Evolutionary conservation across 208 protist genomes (phyloP).

Genomic region (Novymonas esmeraldas): DNA sequence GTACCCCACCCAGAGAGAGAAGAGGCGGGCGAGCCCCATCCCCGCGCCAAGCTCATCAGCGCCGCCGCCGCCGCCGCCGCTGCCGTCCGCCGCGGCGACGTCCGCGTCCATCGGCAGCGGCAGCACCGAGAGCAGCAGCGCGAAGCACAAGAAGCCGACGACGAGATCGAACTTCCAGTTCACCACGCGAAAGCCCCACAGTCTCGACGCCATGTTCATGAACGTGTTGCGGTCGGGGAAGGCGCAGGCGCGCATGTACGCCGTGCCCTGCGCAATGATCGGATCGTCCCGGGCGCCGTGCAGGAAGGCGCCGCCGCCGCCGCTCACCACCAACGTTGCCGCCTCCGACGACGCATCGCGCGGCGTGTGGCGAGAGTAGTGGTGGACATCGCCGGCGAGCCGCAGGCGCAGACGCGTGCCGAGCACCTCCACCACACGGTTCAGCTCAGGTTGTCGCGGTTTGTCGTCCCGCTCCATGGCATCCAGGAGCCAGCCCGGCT

Average conservation of each 20-base stretch:
- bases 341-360: conserved; percentile 53
- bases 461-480: conserved; percentile 48
- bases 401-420: conserved; percentile 73
- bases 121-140: conserved; percentile 63
- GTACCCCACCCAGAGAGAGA: conserved; percentile 37
- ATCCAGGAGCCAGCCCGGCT: conserved; percentile 81
- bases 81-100: conserved; percentile 18
- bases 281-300: conserved; percentile 62
- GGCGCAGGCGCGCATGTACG: conserved; percentile 54
- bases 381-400: conserved; percentile 83
- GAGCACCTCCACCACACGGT: conserved; percentile 51
- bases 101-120: conserved; percentile 45
- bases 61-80: neutral
- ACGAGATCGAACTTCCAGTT: conserved; percentile 91
- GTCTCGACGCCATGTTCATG: conserved; percentile 57
- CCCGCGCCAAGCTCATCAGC: neutral
- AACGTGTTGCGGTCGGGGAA: conserved; percentile 73
- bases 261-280: conserved; percentile 67
- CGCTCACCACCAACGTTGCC: conserved; percentile 76
- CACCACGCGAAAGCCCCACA: conserved; percentile 77
- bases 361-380: conserved; percentile 85
- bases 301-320: conserved; percentile 84
- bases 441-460: conserved; percentile 56
- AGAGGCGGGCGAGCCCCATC: conserved; percentile 22
- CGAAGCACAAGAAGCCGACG: conserved; percentile 67